A percentile compares a stretch with the other conserved stretches of the same genome.
Evolutionary conservation across 345 rosid species (phyloP).

Genomic region (Lumnitzera racemosa): DNA sequence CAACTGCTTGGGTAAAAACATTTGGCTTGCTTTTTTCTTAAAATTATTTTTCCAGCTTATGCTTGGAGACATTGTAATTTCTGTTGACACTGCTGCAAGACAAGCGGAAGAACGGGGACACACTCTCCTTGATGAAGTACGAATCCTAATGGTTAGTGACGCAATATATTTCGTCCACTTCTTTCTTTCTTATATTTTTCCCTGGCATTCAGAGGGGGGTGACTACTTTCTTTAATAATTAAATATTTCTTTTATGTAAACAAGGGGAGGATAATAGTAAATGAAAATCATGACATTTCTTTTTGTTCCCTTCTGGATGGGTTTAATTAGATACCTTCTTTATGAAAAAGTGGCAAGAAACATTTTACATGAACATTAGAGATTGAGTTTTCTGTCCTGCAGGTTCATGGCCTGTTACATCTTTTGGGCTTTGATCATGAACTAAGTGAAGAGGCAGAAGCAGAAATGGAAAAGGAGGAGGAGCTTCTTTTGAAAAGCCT

Average conservation of each 20-base stretch:
- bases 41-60: conserved; percentile 52
- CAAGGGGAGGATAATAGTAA: background rate
- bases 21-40: background rate
- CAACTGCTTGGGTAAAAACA: background rate
- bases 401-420: conserved; percentile 94
- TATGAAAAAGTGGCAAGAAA: background rate
- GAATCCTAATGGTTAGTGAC: conserved; percentile 72
- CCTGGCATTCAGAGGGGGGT: background rate
- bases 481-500: conserved; percentile 64
- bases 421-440: conserved; percentile 97
- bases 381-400: conserved; percentile 9
- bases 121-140: conserved; percentile 83
- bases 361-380: background rate
- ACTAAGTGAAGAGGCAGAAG: conserved; percentile 83
- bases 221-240: background rate
- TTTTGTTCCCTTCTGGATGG: background rate
- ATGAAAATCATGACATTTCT: background rate
- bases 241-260: background rate
- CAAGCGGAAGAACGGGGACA: conserved; percentile 95
- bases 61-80: conserved; percentile 93
- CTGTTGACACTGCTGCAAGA: conserved; percentile 84
- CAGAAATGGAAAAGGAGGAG: conserved; percentile 93
- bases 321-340: background rate
- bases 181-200: background rate
- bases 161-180: conserved; percentile 1